A percentile compares a stretch with the other conserved stretches of the same genome.
phyloP scores from a whole-genome alignment of 2,329 filamentous ascomycete genomes.

The Coleophoma crateriformis region DNA sequence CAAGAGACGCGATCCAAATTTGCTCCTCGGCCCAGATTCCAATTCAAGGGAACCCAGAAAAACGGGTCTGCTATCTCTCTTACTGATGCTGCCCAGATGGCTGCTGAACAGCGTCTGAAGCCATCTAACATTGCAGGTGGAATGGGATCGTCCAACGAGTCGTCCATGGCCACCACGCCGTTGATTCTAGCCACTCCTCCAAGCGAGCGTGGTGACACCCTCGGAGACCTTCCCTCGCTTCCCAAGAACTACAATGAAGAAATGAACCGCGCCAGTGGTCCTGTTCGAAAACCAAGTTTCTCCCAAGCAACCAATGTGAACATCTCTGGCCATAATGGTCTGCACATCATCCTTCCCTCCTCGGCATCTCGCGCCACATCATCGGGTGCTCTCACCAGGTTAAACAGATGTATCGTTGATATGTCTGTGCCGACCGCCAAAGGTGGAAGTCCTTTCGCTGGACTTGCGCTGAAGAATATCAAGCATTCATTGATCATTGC shows the following conservation, averaged over 20 bases:
- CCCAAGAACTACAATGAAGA: conserved; percentile 53
- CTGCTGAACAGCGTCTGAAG: conserved; percentile 38
- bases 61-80: conserved; percentile 48
- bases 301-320: conserved; percentile 53
- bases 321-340: conserved; percentile 60
- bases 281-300: conserved; percentile 57
- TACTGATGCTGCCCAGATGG: conserved; percentile 48
- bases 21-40: conserved; percentile 74
- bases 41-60: conserved; percentile 62
- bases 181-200: conserved; percentile 18
- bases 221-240: conserved; percentile 32
- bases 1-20: conserved; percentile 62
- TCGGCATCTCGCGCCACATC: conserved; percentile 66
- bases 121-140: conserved; percentile 25
- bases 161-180: conserved; percentile 34
- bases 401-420: conserved; percentile 71
- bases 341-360: conserved; percentile 72
- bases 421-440: conserved; percentile 63
- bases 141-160: conserved; percentile 28
- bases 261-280: conserved; percentile 33
- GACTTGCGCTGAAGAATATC: conserved; percentile 64
- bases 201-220: conserved; percentile 25
- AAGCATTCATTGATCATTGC: conserved; percentile 67
- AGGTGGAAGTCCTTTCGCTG: conserved; percentile 60
- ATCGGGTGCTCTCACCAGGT: conserved; percentile 65